Base-by-base conservation (phyloP, 1,284 basidiomycete genomes). In the Malassezia brasiliensis region DNA sequence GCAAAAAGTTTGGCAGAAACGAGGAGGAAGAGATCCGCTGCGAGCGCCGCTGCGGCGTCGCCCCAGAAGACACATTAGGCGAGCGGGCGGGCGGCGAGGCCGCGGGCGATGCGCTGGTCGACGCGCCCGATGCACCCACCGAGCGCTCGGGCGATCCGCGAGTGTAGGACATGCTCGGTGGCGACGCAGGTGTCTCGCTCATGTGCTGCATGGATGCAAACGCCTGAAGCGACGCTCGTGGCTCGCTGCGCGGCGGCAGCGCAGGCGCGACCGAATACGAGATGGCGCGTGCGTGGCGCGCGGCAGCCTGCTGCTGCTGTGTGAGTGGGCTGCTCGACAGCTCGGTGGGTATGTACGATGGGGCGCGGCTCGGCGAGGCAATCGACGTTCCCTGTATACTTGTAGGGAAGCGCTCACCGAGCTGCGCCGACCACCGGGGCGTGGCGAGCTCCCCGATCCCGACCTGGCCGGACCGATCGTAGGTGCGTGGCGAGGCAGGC, bases 381-480 rank as follows among this genome's bases (percentile, higher is more conserved):
- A 25, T 1, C 32, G 6, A 6, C 25, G 25, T 28, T 7, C 25
- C 7, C 25, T 28, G 25, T 7, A 28, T 7, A 7, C 25, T 7
- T 3, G 25, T 28, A 7, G 25, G 25, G 25, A 28, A 28, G 7
- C 25, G 30, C 17, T 30, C 34, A 9, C 32, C 8, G 19, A 28
- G 36, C 7, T 17, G 36, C 36, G 36, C 15, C 15, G 14, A 22
- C 91, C 90, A 98, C 61, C 90, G 82, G 36, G 93, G 93, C n/a
- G 93, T 96, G 7, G 90, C 80, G n/a, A 96, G 82, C 77, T 96
- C 93, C 36, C 93, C 93, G 10, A 96, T 87, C 19, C 93, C 93
- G 51, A 96, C 84, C 38, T 96, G 82, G 22, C 83, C 87, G 15
- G 84, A 82, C 52, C 93, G 81, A 77, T 98, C 91, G 62, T 86